Evolutionary conservation across 2,329 filamentous ascomycete species (phyloP).

Genomic region (Magnaporthales sp.): DNA sequence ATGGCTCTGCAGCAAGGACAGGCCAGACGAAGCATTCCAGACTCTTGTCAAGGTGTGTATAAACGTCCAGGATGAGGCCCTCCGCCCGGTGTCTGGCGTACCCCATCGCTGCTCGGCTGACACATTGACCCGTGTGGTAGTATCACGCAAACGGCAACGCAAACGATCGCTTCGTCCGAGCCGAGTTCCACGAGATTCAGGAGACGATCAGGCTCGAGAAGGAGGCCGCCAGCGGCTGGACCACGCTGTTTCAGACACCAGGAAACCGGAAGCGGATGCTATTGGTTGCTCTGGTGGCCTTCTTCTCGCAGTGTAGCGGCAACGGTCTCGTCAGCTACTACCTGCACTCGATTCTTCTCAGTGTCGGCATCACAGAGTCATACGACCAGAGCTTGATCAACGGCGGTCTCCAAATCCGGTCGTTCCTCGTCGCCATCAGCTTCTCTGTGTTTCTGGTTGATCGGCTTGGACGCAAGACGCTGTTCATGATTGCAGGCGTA

Average conservation of each 20-base stretch:
- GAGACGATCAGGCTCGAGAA: conserved; percentile 34
- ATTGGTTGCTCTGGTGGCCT: conserved; percentile 23
- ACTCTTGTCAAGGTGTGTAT: neutral
- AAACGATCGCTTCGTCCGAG: conserved; percentile 22
- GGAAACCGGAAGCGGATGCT: conserved; percentile 8
- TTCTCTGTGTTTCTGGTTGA: conserved; percentile 19
- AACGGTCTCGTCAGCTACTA: conserved; percentile 10
- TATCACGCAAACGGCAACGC: conserved; percentile 24
- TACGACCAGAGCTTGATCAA: conserved; percentile 8
- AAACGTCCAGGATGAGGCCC: no score
- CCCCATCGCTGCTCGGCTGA: no score
- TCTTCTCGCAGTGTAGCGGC: conserved; percentile 16
- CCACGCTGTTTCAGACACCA: conserved; percentile 23
- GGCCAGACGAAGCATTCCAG: conserved; percentile 8
- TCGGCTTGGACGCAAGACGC: conserved; percentile 15
- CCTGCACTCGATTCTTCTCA: conserved; percentile 10
- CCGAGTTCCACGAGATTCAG: conserved; percentile 37
- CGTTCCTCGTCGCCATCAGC: conserved; percentile 15
- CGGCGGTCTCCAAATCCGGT: conserved; percentile 18
- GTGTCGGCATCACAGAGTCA: conserved; percentile 10
- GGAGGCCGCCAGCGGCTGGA: conserved; percentile 22
- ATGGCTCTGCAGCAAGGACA: conserved; percentile 17
- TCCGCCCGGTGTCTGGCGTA: no score
- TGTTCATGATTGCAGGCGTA: conserved; percentile 12
- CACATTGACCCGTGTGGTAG: conserved; percentile 15